phyloP scores from a whole-genome alignment of 331 rosid species.

The Erythrophleum ivorense region DNA sequence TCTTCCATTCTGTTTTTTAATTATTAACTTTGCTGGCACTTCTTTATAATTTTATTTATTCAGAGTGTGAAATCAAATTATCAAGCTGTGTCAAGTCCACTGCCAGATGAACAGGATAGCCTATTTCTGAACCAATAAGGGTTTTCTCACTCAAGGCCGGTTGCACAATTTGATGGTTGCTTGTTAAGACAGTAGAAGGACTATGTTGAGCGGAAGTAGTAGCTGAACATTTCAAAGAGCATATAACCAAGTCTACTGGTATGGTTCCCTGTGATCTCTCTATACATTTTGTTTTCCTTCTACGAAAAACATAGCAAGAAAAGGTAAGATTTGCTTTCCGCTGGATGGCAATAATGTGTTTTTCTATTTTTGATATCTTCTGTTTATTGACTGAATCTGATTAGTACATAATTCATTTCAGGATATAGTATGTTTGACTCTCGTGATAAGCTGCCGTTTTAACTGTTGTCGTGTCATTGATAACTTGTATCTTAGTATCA shows the following conservation, averaged over 20 bases:
- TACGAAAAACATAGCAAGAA: neutral
- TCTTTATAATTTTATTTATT: conserved; percentile 25
- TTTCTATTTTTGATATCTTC: neutral
- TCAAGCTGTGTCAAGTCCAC: conserved; percentile 53
- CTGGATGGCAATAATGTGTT: neutral
- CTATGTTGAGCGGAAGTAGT: neutral
- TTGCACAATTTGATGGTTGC: conserved; percentile 2
- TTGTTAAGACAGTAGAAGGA: too few species aligned
- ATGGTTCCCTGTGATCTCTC: neutral
- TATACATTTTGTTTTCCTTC: conserved; percentile 11
- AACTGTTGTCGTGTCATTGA: neutral
- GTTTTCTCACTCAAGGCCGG: conserved; percentile 13
- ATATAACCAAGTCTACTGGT: conserved; percentile 32
- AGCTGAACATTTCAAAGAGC: conserved; percentile 10
- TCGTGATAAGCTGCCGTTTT: conserved; percentile 4
- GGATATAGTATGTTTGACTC: conserved; percentile 8
- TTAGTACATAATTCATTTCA: neutral
- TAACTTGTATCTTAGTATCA: neutral
- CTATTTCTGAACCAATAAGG: conserved; percentile 40
- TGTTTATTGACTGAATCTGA: neutral
- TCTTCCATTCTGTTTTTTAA: neutral
- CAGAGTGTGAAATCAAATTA: conserved; percentile 86
- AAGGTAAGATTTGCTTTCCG: neutral
- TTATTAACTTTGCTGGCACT: conserved; percentile 25
- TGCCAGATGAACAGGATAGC: conserved; percentile 45